Conservation (phyloP, 148 eudicot genomes). For the Silene uniflora region DNA sequence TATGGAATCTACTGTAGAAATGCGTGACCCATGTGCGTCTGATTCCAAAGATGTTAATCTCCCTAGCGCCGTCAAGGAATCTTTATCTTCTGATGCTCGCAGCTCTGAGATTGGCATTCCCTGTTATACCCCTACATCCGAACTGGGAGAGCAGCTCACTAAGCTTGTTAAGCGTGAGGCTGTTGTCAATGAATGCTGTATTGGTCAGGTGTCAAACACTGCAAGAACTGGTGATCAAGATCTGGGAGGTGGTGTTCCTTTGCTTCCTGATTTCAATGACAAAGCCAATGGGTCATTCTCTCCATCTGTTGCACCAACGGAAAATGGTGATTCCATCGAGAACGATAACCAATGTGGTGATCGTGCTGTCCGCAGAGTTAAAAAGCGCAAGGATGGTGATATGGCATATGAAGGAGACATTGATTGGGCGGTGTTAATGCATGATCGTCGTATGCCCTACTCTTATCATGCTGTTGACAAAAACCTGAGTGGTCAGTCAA, state of each 20-base stretch:
- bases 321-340: slow-evolving; percentile 33
- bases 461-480: slow-evolving; percentile 36
- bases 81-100: slow-evolving; percentile 17
- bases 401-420: slow-evolving; percentile 96
- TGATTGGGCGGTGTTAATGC: slow-evolving; percentile 72
- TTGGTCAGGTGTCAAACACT: slow-evolving; percentile 16
- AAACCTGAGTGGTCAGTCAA: slow-evolving; percentile 33
- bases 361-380: slow-evolving; percentile 62
- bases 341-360: slow-evolving; percentile 38
- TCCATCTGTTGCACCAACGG: slow-evolving; percentile 33
- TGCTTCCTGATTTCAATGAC: slow-evolving; percentile 31
- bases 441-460: slow-evolving; percentile 42
- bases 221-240: slow-evolving; percentile 20
- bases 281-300: slow-evolving; percentile 41
- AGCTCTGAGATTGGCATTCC: slow-evolving; percentile 16
- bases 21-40: slow-evolving; percentile 24
- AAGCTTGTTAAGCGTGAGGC: slow-evolving; percentile 23
- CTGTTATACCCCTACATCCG: slow-evolving; percentile 16
- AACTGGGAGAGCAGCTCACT: slow-evolving; percentile 12
- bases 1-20: slow-evolving; percentile 23
- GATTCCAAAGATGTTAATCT: slow-evolving; percentile 24
- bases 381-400: slow-evolving; percentile 77
- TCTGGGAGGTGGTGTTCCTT: slow-evolving; percentile 27
- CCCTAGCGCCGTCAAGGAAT: slow-evolving; percentile 23
- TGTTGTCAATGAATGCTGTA: slow-evolving; percentile 18